Evolutionary conservation across 1,284 basidiomycete species (phyloP).

Genomic region (Chalciporus sp.): DNA sequence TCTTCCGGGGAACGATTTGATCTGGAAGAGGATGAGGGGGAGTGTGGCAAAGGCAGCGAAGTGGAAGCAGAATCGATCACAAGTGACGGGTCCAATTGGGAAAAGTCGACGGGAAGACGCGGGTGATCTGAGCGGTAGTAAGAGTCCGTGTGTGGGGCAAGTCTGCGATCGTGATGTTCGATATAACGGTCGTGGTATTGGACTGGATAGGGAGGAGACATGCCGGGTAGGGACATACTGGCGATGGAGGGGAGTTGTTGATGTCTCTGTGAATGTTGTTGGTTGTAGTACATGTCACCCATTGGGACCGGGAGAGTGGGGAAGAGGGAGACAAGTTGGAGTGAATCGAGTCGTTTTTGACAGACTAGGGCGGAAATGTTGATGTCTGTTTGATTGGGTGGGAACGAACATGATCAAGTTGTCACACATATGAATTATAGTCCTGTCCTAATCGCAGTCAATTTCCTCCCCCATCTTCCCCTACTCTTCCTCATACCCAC

Average conservation of each 20-base stretch:
- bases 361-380: conserved; percentile 13
- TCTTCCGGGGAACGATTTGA: neutral
- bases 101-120: conserved; percentile 2
- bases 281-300: conserved; percentile 12
- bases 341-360: neutral
- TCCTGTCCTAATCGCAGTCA: no score
- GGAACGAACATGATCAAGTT: conserved; percentile 10
- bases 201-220: neutral
- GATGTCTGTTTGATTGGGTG: conserved; percentile 26
- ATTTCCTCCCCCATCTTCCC: neutral
- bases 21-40: neutral
- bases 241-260: conserved; percentile 12
- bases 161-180: neutral
- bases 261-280: conserved; percentile 12
- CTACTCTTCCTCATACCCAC: neutral
- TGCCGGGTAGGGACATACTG: conserved; percentile 25
- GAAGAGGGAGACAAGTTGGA: neutral
- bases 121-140: conserved; percentile 5
- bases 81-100: conserved; percentile 11
- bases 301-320: neutral
- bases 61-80: neutral
- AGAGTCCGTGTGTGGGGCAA: neutral
- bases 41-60: neutral
- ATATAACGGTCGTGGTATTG: neutral
- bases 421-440: conserved; percentile 7